A percentile compares a stretch with the other conserved stretches of the same genome.
Conservation (phyloP, 2,329 filamentous ascomycete genomes). For the Aspergillus ochraceus region DNA sequence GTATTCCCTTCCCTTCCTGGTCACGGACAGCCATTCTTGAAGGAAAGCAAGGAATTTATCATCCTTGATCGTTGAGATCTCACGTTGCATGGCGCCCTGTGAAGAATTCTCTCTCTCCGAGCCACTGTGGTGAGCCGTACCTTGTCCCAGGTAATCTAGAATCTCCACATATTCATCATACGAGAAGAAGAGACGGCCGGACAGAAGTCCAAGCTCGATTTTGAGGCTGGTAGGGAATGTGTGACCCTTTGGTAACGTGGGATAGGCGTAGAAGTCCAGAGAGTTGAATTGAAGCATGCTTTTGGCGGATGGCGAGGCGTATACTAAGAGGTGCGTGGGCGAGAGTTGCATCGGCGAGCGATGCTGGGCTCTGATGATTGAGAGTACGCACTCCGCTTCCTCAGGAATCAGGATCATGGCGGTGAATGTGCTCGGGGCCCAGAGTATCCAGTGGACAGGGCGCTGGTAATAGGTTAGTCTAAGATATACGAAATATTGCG, state of each 20-base stretch:
- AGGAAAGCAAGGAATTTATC: slow-evolving; percentile 27
- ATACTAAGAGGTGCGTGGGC: slow-evolving; percentile 52
- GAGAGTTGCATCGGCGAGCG: slow-evolving; percentile 12
- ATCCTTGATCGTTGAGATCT: too few relatives aligned
- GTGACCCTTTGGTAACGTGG: not conserved
- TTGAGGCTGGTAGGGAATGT: slow-evolving; percentile 43
- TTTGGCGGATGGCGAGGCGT: slow-evolving; percentile 61
- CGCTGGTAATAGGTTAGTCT: slow-evolving; percentile 8
- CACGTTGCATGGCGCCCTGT: too few relatives aligned
- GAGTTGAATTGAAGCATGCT: slow-evolving; percentile 61
- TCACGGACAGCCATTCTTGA: slow-evolving; percentile 35
- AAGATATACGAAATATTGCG: too few relatives aligned
- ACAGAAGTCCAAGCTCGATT: slow-evolving; percentile 60
- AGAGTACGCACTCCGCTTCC: slow-evolving; percentile 60
- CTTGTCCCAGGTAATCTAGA: slow-evolving; percentile 4
- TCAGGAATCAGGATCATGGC: slow-evolving; percentile 63
- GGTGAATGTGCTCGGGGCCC: slow-evolving; percentile 46
- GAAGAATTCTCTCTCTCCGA: too few relatives aligned
- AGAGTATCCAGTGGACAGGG: slow-evolving; percentile 63
- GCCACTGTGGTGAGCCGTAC: not conserved
- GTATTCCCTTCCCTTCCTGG: slow-evolving; percentile 35
- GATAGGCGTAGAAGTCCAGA: slow-evolving; percentile 53
- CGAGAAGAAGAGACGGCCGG: slow-evolving; percentile 58
- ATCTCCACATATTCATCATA: slow-evolving; percentile 25
- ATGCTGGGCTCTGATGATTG: slow-evolving; percentile 33